phyloP scores from a whole-genome alignment of 2,329 filamentous ascomycete genomes.

The Arthroderma uncinatum region DNA sequence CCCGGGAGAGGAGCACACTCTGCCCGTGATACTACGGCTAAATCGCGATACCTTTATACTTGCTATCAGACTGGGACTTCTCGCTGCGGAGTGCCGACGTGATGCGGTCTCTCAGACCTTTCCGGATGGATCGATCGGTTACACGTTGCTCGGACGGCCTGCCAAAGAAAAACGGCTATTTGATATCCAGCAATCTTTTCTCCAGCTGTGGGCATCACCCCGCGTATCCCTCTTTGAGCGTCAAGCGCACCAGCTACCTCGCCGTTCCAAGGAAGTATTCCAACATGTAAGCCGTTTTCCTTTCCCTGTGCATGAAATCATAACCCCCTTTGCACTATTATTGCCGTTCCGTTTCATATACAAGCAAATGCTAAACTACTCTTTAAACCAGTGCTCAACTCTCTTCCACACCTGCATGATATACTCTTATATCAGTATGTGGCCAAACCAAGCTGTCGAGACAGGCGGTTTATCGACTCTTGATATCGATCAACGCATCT shows the following conservation, averaged over 20 bases:
- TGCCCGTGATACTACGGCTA: slow-evolving; percentile 35
- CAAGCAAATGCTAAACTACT: slow-evolving; percentile 8
- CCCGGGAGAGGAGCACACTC: slow-evolving; percentile 27
- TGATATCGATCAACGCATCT: slow-evolving; percentile 37
- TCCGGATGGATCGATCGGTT: slow-evolving; percentile 7
- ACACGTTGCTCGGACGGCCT: slow-evolving; percentile 16
- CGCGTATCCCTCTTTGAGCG: slow-evolving; percentile 28
- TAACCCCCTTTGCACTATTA: background rate
- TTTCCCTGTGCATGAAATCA: background rate
- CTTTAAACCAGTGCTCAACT: slow-evolving; percentile 26
- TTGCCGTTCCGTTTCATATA: background rate
- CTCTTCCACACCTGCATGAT: slow-evolving; percentile 42
- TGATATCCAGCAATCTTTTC: slow-evolving; percentile 29
- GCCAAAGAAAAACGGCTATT: slow-evolving; percentile 26
- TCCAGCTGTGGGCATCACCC: slow-evolving; percentile 30
- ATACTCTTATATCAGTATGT: slow-evolving; percentile 46
- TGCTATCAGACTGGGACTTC: slow-evolving; percentile 36
- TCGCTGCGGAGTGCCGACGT: slow-evolving; percentile 32
- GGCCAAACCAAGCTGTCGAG: slow-evolving; percentile 37
- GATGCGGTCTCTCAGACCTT: slow-evolving; percentile 21
- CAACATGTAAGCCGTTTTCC: slow-evolving; percentile 33
- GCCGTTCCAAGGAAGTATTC: slow-evolving; percentile 28
- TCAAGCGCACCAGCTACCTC: slow-evolving; percentile 28
- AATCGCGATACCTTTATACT: slow-evolving; percentile 37
- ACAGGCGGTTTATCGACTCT: slow-evolving; percentile 27